Evolutionary conservation across 805 yeast species (phyloP).

Genomic region (Cyberlindnera mississippiensis): DNA sequence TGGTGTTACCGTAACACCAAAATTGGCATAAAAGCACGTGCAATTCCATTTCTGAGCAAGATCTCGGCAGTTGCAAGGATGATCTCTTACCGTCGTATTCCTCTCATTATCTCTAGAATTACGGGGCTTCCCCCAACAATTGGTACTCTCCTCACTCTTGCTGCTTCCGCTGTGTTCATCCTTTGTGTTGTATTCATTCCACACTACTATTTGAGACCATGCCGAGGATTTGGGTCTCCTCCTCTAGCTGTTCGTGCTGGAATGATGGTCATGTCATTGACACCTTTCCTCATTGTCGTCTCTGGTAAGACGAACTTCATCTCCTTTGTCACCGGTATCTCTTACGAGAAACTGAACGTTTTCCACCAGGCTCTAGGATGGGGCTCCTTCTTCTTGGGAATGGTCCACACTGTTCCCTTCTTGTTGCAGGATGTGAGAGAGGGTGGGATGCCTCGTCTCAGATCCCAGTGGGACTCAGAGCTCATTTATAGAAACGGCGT

Average conservation of each 20-base stretch:
- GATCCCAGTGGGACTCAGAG: constrained; percentile 24
- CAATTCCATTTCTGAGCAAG: constrained; percentile 14
- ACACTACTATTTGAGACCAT: constrained; percentile 47
- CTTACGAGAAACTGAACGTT: constrained; percentile 51
- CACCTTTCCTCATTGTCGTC: constrained; percentile 46
- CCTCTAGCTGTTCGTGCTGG: constrained; percentile 55
- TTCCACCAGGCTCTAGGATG: constrained; percentile 41
- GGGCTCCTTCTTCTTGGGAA: constrained; percentile 40
- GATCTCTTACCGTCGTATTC: constrained; percentile 32
- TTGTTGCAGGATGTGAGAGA: constrained; percentile 40
- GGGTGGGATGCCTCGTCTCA: constrained; percentile 41
- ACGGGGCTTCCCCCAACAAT: constrained; percentile 37
- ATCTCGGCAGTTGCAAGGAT: constrained; percentile 30
- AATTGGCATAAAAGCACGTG: constrained; percentile 2
- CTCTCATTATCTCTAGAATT: constrained; percentile 30
- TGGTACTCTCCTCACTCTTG: constrained; percentile 33
- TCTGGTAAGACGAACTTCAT: constrained; percentile 52
- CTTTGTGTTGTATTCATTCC: constrained; percentile 38
- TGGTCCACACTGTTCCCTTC: constrained; percentile 51
- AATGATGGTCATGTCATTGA: constrained; percentile 43
- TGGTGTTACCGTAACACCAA: constrained; percentile 19
- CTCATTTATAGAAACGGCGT: constrained; percentile 37
- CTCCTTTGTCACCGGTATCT: constrained; percentile 46
- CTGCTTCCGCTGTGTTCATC: constrained; percentile 32
- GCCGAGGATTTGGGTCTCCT: constrained; percentile 55